These are phyloP conservation scores for Fusarium sp. DNA, from an alignment of 2,329 filamentous ascomycete genomes.

Conservation along the genomic window DNA sequence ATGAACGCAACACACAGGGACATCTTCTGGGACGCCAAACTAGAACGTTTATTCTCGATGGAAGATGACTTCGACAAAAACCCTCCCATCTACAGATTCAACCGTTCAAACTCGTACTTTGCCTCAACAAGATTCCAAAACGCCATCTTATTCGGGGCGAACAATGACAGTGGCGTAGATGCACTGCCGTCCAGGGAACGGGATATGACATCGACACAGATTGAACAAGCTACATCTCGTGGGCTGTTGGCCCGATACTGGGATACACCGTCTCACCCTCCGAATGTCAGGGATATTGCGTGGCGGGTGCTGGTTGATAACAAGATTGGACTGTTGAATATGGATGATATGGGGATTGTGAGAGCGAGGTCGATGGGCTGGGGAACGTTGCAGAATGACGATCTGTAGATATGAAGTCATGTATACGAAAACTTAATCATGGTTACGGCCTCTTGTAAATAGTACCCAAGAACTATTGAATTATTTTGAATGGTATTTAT, in stretches of 20 bases:
- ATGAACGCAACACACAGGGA: slow-evolving; percentile 20
- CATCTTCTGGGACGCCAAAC: slow-evolving; percentile 31
- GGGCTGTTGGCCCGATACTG: slow-evolving; percentile 18
- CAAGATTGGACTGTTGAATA: slow-evolving; percentile 6
- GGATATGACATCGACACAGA: slow-evolving; percentile 13
- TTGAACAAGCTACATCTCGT: slow-evolving; percentile 20
- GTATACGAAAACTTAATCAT: too few species aligned
- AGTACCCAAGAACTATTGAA: neutral
- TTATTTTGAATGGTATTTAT: too few species aligned
- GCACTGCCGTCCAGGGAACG: neutral
- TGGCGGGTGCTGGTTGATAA: slow-evolving; percentile 24
- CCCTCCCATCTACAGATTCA: slow-evolving; percentile 9
- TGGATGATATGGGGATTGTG: slow-evolving; percentile 29
- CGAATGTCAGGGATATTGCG: slow-evolving; percentile 18
- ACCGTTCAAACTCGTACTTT: slow-evolving; percentile 24
- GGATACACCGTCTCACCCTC: slow-evolving; percentile 13
- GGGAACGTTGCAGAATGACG: slow-evolving; percentile 3
- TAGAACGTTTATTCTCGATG: neutral
- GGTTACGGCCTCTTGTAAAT: too few species aligned
- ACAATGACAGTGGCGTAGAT: neutral
- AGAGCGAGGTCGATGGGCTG: slow-evolving; percentile 20
- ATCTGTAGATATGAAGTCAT: neutral
- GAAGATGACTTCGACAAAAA: slow-evolving; percentile 12
- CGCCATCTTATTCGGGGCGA: slow-evolving; percentile 5
- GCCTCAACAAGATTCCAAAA: slow-evolving; percentile 20